phyloP scores from a whole-genome alignment of 306 rosid genomes.

The Glycine latifolia region DNA sequence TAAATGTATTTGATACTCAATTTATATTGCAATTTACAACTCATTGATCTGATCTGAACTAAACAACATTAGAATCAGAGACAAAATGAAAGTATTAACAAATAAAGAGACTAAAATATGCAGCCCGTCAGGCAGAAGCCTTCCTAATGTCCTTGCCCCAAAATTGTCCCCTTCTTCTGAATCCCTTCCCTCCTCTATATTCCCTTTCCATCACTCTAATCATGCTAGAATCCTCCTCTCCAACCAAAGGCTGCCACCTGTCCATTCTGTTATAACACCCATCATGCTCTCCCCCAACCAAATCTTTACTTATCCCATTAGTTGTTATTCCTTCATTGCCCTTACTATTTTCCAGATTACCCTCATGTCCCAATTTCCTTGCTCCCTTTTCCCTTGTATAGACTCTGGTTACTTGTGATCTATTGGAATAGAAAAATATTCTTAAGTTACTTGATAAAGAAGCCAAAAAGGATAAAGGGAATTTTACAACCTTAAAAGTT shows the following conservation, averaged over 20 bases:
- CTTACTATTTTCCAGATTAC: background rate
- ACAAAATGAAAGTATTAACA: background rate
- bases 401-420: background rate
- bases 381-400: background rate
- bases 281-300: background rate
- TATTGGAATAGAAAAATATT: background rate
- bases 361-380: background rate
- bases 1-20: background rate
- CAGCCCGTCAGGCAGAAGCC: background rate
- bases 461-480: conserved; percentile 9
- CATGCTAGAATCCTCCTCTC: background rate
- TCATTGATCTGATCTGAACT: background rate
- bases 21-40: background rate
- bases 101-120: conserved; percentile 11
- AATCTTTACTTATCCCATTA: background rate
- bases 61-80: background rate
- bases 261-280: background rate
- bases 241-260: background rate
- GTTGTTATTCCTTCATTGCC: background rate
- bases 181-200: background rate
- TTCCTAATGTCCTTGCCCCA: background rate
- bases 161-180: background rate
- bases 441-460: conserved; percentile 20
- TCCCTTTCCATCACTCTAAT: background rate
- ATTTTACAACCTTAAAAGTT: conserved; percentile 14